Percentiles rank a stretch among this genome's conserved stretches.
These are phyloP conservation scores for Aspergillus luchuensis DNA, from an alignment of 2,329 filamentous ascomycete genomes.

Conservation along the genomic window DNA sequence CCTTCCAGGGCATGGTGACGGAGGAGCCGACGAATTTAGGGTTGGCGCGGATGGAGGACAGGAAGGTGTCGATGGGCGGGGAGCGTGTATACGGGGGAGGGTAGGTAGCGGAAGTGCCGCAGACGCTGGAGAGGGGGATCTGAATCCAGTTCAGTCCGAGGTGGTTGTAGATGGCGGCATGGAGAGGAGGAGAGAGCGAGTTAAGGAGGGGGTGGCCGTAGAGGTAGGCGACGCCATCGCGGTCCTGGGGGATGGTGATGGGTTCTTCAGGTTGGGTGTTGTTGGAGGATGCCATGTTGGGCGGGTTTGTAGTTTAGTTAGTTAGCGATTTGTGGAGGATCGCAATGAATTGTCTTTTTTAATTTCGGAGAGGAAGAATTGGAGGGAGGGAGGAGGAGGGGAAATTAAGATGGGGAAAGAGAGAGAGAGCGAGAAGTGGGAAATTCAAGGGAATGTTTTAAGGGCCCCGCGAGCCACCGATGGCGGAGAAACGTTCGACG, in stretches of 20 bases:
- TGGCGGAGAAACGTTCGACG: conserved; percentile 21
- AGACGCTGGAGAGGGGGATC: conserved; percentile 46
- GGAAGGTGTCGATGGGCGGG: conserved; percentile 38
- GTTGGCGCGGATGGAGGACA: conserved; percentile 39
- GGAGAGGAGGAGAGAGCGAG: conserved; percentile 58
- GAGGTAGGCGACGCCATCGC: conserved; percentile 57
- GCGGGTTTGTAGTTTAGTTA: neutral
- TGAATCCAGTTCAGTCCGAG: conserved; percentile 57
- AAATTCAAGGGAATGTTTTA: neutral
- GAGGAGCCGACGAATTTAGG: conserved; percentile 61
- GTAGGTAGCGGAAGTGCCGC: conserved; percentile 32
- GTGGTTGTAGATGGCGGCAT: conserved; percentile 56
- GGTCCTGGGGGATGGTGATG: conserved; percentile 35
- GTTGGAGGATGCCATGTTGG: conserved; percentile 26
- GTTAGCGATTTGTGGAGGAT: neutral
- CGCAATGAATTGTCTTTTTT: neutral
- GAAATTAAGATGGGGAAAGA: neutral
- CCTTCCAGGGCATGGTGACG: conserved; percentile 84
- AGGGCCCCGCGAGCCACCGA: neutral
- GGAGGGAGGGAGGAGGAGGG: neutral
- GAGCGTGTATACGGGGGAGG: conserved; percentile 39
- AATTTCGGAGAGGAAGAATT: neutral
- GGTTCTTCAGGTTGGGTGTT: conserved; percentile 32
- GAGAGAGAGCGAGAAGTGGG: neutral
- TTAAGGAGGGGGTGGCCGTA: conserved; percentile 60